Base-by-base conservation (phyloP, 148 eudicot species). In the Heliamphora exappendiculata region DNA sequence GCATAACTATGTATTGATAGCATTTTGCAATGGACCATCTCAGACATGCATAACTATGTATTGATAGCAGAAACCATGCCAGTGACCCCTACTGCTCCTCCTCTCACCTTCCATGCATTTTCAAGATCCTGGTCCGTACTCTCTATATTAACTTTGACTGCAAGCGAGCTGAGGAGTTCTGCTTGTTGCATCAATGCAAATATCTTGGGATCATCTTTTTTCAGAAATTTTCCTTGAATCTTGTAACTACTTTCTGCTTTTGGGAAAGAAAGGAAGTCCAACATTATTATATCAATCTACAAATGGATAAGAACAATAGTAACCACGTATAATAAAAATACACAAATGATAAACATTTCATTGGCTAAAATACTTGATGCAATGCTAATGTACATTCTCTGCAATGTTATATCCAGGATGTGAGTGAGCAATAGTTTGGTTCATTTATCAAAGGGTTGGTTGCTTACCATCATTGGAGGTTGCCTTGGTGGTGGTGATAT, bases 91-190 rank as follows among this genome's bases (percentile, higher is more conserved):
- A 28, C 20, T 80, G 29, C 7, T 79, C 41, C 86, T n/a, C n/a
- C n/a, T n/a, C n/a, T 86, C 82, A 95, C 99, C 89, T 89, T 88
- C 91, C 97, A 92, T 75, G 99, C 97, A 95, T 78, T 85, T 85
- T 95, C 96, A 72, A 91, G 88, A 78, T 93, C 93, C 75, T 91
- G 89, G 24, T 86, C 91, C 16, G 90, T 84, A 65, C 84, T 88
- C 76, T 93, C 97, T 72, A 77, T 75, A 75, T 88, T 92, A 55
- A 93, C 96, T 88, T 91, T 92, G 59, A 82, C 79, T 31, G 99
- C 96, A 76, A 95, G 91, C 37, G 97, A 91, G 86, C 90, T 89
- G 50, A 95, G 97, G 51, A 95, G 80, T 83, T 95, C 96, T 42
- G 94, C 99, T 87, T 93, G 96, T 78, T 93, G 94, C 80, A 88